Evolutionary conservation across 176 grass and related monocot species (phyloP), one percentile per base, ranked within the genome.

Genomic region (Raddia guianensis): DNA sequence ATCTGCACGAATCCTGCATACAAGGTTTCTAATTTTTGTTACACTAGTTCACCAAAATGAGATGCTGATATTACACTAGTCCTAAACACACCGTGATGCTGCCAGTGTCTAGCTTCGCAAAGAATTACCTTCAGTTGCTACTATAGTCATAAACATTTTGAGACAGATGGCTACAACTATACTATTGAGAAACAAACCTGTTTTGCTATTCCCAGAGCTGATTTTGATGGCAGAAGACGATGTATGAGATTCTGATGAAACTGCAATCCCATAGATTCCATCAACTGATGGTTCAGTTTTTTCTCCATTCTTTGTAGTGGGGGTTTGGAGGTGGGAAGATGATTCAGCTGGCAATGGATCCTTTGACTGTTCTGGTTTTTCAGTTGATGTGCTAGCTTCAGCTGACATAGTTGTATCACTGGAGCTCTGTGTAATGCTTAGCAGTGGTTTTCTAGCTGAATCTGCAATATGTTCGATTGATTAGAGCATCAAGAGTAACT

Each of bases 111-210:
- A 55, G n/a, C 35, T 50, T 16, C 32, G 37, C 49, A 46, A 69
- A 55, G 66, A 12, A 57, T 68, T 67, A 78, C 16, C 49, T 66
- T n/a, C 4, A 65, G 33, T 40, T 70, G 68, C 67, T 62, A 50
- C 56, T 52, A 12, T 52, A 52, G 14, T 33, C 12, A 33, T 63
- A 16, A 18, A 18, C 6, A 12, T 13, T 70, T 20, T 6, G 15
- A 56, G 9, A 12, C 16, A 46, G 57, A 60, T n/a, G 15, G 53
- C 5, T 54, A 54, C 9, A n/a, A n/a, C n/a, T 20, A 20, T 74
- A 54, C 47, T 56, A 45, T 46, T 32, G 70, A 75, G 60, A 85
- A 78, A 78, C 75, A 55, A 85, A 85, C 83, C 83, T 72, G 72
- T 75, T 1, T 47, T 3, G 1, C 1, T 75, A 63, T 45, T 14